Conservation (phyloP, 768 basidiomycete genomes). For the Psilocybe cubensis region DNA sequence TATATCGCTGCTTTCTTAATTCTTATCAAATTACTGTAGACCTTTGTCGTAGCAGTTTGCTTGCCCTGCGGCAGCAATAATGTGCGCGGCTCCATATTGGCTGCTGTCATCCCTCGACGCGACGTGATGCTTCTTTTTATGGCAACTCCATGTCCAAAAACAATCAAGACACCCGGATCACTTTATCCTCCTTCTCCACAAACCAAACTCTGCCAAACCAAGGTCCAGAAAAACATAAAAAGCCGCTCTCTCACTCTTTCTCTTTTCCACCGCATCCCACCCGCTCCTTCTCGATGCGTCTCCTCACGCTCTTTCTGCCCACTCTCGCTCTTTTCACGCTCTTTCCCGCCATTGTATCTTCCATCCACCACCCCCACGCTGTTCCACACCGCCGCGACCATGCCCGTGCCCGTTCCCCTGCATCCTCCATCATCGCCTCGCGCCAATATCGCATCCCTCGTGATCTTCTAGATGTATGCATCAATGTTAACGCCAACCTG, state of each 20-base stretch:
- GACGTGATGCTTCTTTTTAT: conserved; percentile 8
- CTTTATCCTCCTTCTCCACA: not conserved
- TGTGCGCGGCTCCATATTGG: too few species aligned
- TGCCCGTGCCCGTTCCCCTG: conserved; percentile 19
- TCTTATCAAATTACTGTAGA: too few species aligned
- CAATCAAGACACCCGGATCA: not conserved
- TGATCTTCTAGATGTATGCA: conserved; percentile 34
- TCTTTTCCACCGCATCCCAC: not conserved
- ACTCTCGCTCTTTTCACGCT: conserved; percentile 20
- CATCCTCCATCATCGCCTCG: conserved; percentile 19
- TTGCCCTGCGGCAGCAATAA: too few species aligned
- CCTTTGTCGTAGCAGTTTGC: too few species aligned
- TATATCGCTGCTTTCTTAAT: too few species aligned
- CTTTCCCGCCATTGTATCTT: conserved; percentile 13
- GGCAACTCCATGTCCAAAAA: conserved; percentile 14
- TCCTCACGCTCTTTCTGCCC: conserved; percentile 30
- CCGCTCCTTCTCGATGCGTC: conserved; percentile 26
- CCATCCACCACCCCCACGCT: conserved; percentile 20
- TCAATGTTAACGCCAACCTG: conserved; percentile 29
- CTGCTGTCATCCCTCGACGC: conserved; percentile 18
- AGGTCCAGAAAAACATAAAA: conserved; percentile 13
- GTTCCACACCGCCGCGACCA: conserved; percentile 27
- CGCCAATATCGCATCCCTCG: conserved; percentile 31
- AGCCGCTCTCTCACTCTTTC: conserved; percentile 12
- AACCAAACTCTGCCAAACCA: conserved; percentile 9